Evolutionary conservation across 305 asterid genomes (phyloP).

Genomic region (Fraxinus sp.): DNA sequence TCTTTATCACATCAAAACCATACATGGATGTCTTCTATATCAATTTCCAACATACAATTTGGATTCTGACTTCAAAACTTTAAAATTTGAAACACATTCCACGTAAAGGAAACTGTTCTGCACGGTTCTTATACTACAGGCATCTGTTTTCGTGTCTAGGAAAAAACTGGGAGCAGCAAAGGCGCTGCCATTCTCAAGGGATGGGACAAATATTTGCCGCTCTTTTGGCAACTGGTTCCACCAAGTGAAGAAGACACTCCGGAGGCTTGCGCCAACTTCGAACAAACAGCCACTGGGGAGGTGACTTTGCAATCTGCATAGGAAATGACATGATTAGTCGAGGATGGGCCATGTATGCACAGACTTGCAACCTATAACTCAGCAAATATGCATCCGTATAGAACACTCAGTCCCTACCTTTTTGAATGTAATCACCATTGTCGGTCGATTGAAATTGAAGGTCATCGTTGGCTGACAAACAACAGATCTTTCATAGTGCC

Average conservation of each 20-base stretch:
- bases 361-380: not conserved
- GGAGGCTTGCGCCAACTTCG: conserved; percentile 73
- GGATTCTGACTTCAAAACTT: not conserved
- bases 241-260: conserved; percentile 99
- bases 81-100: not conserved
- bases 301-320: conserved; percentile 72
- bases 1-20: not conserved
- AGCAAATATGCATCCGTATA: not conserved
- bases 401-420: not conserved
- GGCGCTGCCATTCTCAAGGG: conserved; percentile 67
- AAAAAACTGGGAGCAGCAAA: conserved; percentile 85
- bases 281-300: conserved; percentile 55
- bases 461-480: not conserved
- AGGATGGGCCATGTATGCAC: not conserved
- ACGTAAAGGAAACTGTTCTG: not conserved
- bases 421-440: not conserved
- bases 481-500: not conserved
- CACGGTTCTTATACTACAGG: not conserved
- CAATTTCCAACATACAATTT: not conserved
- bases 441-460: not conserved
- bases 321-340: conserved; percentile 10
- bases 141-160: conserved; percentile 37
- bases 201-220: conserved; percentile 85
- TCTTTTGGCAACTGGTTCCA: conserved; percentile 97
- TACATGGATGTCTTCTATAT: not conserved